These are phyloP conservation scores for Elaeis oleifera DNA, from an alignment of 202 grass and related monocot species.

Conservation along the genomic window DNA sequence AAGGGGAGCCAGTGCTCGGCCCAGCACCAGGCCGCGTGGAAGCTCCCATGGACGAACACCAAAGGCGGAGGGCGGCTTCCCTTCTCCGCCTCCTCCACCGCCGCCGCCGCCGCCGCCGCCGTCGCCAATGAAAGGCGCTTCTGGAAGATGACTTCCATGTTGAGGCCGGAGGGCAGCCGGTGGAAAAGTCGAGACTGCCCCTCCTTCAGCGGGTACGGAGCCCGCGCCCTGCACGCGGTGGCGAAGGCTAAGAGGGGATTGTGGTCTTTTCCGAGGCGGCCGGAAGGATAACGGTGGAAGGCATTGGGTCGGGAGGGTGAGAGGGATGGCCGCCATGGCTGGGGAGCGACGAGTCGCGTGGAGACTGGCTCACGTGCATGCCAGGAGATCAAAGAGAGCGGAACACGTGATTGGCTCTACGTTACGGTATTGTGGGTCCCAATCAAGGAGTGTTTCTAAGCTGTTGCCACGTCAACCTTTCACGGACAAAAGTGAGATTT, in stretches of 20 bases:
- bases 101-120: not conserved
- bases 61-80: constrained; percentile 22
- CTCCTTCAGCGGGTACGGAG: constrained; percentile 43
- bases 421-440: too few species aligned
- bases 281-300: not conserved
- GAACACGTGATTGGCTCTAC: too few species aligned
- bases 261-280: not conserved
- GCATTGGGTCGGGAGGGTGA: too few species aligned
- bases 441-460: too few species aligned
- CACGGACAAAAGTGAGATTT: too few species aligned
- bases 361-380: too few species aligned
- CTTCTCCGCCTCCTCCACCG: too few species aligned
- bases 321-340: too few species aligned
- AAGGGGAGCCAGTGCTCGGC: constrained; percentile 80
- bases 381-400: too few species aligned
- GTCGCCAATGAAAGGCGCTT: not conserved
- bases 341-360: too few species aligned
- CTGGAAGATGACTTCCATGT: constrained; percentile 74
- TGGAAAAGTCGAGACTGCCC: constrained; percentile 67
- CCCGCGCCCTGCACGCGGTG: not conserved
- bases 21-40: constrained; percentile 98
- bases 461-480: too few species aligned
- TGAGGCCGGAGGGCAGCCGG: constrained; percentile 62
- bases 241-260: constrained; percentile 13
- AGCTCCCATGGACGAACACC: constrained; percentile 92